Evolutionary conservation across 1,284 basidiomycete genomes (phyloP).

Genomic region (Athelia sp.): DNA sequence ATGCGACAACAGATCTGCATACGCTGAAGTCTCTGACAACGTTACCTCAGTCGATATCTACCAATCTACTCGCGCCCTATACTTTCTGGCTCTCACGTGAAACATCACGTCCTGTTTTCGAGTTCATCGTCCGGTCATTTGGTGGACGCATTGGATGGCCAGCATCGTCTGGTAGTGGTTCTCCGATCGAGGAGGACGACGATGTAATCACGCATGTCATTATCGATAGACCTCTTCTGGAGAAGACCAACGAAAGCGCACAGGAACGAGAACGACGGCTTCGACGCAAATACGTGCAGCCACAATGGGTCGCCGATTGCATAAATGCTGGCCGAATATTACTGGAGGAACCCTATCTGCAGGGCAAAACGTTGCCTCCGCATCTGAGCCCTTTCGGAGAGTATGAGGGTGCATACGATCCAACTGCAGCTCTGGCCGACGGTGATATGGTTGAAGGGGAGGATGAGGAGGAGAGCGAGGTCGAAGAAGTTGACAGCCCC

Average conservation of each 20-base stretch:
- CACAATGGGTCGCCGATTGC: slow-evolving; percentile 98
- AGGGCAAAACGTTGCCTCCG: slow-evolving; percentile 87
- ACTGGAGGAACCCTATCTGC: slow-evolving; percentile 82
- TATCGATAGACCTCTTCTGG: slow-evolving; percentile 79
- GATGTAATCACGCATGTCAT: slow-evolving; percentile 93
- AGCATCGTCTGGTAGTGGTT: slow-evolving; percentile 79
- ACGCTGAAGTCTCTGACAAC: slow-evolving; percentile 75
- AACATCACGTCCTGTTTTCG: slow-evolving; percentile 88
- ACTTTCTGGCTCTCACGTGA: slow-evolving; percentile 96
- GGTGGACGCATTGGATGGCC: slow-evolving; percentile 91
- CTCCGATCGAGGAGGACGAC: slow-evolving; percentile 70
- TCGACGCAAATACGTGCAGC: slow-evolving; percentile 88
- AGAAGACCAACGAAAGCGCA: slow-evolving; percentile 44
- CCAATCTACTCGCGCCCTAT: slow-evolving; percentile 79
- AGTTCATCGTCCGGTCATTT: slow-evolving; percentile 91
- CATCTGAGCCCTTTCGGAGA: slow-evolving; percentile 96
- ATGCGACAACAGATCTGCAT: slow-evolving; percentile 54
- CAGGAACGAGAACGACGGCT: slow-evolving; percentile 60
- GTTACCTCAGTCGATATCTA: slow-evolving; percentile 46
- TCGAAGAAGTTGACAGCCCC: too few species aligned
- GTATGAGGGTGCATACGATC: slow-evolving; percentile 74
- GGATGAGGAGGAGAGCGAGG: slow-evolving; percentile 34
- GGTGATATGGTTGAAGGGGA: slow-evolving; percentile 27
- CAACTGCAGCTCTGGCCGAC: slow-evolving; percentile 38
- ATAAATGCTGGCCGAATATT: slow-evolving; percentile 86